Base-by-base conservation (phyloP, 495 filamentous ascomycete genomes). In the Tuber calosporum region DNA sequence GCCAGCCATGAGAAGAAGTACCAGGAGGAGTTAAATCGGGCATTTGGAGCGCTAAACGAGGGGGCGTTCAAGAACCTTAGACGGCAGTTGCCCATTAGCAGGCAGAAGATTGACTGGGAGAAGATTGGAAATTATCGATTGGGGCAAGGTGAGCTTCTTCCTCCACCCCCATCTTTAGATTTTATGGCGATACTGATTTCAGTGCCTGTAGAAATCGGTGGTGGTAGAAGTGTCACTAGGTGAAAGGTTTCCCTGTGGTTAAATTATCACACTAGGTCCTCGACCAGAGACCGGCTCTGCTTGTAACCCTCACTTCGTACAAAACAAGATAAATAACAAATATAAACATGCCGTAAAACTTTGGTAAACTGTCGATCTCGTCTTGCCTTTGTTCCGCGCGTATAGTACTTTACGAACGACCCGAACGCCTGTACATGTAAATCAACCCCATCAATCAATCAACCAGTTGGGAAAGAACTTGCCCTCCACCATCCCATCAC, bases 51-150 rank as follows among this genome's bases (percentile, higher is more conserved):
- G 73, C 85, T 98, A 82, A 93, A 92, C 79, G 95, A 99, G 85
- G 94, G 93, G 2, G 90, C 92, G 6, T 99, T 99, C 84, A 98
- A 98, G 88, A 87, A 88, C 19, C 84, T 99, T 80, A 87, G 96
- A 78, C 87, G 96, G 82, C 96, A 98, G 83, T 84, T 99, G 81
- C 96, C 96, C 11, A 91, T 99, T 58, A 98, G 95, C 73, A 88
- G 96, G 82, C 96, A 99, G 86, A 97, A 97, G 87, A 93, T 99
- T 70, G 95, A 98, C 84, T 99, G 96, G 96, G 95, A 99, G 83
- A 98, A 97, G 86, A 92, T 99, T 77, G 90, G 91, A n/a, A 93
- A 93, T 75, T 99, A 99, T 84, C 84, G 93, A 71, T 84, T 97
- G 80, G 90, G 89, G 70, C 89, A 91, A 83, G 90, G 87, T n/a